Evolutionary conservation across 257 asterid species (phyloP), one percentile per base, ranked within the genome.

Genomic region (Jaltomata sinuosa): DNA sequence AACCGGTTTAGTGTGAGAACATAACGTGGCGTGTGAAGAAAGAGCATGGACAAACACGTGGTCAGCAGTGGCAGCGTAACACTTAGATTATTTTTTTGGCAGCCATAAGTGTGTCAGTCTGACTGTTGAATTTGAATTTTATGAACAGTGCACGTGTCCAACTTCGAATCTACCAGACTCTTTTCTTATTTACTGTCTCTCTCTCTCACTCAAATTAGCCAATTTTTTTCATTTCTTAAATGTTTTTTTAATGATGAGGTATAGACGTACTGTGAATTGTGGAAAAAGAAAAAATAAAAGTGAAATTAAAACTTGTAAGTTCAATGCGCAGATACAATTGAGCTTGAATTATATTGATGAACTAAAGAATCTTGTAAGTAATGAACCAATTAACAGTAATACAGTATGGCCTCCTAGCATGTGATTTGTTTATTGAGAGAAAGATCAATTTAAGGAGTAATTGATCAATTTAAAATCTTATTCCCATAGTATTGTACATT

Each of bases 51-150:
- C 72, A 45, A 40, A 86, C 87, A 88, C 89, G 89, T 88, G 89
- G 90, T 88, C 90, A 84, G 83, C 84, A 76, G 32, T 55, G 85
- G n/a, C 87, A 82, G 80, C 88, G 36, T 34, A 32, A 65, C 49
- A 61, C 32, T 6, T 59, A 57, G 21, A 38, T 16, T 11, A 42
- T 5, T 9, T 45, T 45, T 31, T 18, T 42, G 86, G 40, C 54
- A 68, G 45, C 67, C 36, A 16, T 45, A 31, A 15, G 52, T 32
- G 69, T 83, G 80, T 15, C 18, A 72, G 25, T 12, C 42, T 52
- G 42, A 22, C 77, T 42, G 12, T 12, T 61, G 59, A 19, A 29
- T 61, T 11, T 57, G 27, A 59, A 55, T 25, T 38, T 31, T 40
- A 22, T 36, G 11, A 22, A 59, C 19, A 6, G 7, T 19, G 16